Conservation (phyloP, 331 rosid species). For the Telfairia occidentalis region DNA sequence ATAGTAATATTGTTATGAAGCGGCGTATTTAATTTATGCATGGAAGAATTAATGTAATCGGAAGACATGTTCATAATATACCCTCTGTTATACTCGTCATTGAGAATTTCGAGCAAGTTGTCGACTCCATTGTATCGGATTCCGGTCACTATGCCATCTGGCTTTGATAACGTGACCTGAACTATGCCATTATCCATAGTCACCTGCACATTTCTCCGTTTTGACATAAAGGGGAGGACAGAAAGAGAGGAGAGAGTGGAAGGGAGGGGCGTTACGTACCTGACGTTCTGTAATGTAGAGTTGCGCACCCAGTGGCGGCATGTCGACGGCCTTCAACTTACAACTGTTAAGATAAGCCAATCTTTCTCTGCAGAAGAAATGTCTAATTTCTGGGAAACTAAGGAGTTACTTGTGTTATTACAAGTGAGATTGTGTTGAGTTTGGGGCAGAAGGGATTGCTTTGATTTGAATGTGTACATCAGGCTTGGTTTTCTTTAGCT, state of each 20-base stretch:
- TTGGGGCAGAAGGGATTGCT: not conserved
- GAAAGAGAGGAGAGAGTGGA: not conserved
- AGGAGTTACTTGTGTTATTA: not conserved
- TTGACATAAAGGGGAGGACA: not conserved
- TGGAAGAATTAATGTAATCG: not conserved
- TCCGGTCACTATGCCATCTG: conserved; percentile 64
- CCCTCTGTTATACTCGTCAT: conserved; percentile 53
- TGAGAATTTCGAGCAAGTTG: conserved; percentile 67
- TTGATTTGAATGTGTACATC: not conserved
- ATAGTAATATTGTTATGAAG: not conserved
- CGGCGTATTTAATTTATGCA: not conserved
- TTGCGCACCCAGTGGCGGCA: conserved; percentile 26
- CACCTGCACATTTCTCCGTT: conserved; percentile 34
- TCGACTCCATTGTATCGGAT: conserved; percentile 56
- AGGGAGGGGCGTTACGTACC: conserved; percentile 21
- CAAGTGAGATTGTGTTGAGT: not conserved
- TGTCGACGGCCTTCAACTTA: conserved; percentile 1
- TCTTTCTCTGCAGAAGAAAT: not conserved
- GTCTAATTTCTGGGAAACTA: not conserved
- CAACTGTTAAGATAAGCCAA: not conserved
- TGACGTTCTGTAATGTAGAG: conserved; percentile 24
- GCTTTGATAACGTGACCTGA: conserved; percentile 59
- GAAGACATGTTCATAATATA: conserved; percentile 6
- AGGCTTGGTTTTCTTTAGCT: conserved; percentile 12
- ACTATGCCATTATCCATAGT: conserved; percentile 73